Base-by-base conservation (phyloP, 352 stramenopile species). In the Phytophthora hybrid region DNA sequence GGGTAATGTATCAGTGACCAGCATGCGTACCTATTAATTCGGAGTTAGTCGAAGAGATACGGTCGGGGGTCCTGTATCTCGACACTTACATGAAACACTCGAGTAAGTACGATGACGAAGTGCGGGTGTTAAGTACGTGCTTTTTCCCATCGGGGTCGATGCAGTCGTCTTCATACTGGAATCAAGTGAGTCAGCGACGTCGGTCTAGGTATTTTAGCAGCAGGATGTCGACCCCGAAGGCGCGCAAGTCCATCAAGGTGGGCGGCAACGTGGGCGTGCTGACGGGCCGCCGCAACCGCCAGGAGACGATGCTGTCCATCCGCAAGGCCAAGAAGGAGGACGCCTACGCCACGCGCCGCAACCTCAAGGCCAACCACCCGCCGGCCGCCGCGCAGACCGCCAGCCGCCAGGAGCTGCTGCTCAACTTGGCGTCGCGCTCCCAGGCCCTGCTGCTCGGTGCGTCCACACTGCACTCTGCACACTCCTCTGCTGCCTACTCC, bases 281-380 rank as follows among this genome's bases (percentile, higher is more conserved):
- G 74, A 93, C 88, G 41, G 88, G 88, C 52, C 82, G 88, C 58
- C 88, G 88, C 74, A 95, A 95, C 74, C 88, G 88, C 52, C 88
- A 95, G 76, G 83, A 95, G 80, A 95, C 88, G 2, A 92, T 95
- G 84, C 76, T 96, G 39, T 90, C 85, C 23, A 95, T 96, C 74
- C 90, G 90, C 69, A 96, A 96, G 74, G 87, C 90, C 62, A 95
- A 94, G 78, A 96, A 96, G 62, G 90, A 96, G 73, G 90, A 96
- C 75, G 90, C 87, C 16, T 96, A 96, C 74, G 88, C 89, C 59
- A 94, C 87, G 71, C 87, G 90, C 29, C 88, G 90, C 66, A 96
- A 96, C 68, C 77, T 96, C 51, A 94, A 94, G 63, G 82, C 90
- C 69, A 93, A 95, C 71, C 83, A 89, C 74, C 82, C 86, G 54